Base-by-base conservation (phyloP, 2,329 filamentous ascomycete genomes). In the Pestalotiopsis sp. region DNA sequence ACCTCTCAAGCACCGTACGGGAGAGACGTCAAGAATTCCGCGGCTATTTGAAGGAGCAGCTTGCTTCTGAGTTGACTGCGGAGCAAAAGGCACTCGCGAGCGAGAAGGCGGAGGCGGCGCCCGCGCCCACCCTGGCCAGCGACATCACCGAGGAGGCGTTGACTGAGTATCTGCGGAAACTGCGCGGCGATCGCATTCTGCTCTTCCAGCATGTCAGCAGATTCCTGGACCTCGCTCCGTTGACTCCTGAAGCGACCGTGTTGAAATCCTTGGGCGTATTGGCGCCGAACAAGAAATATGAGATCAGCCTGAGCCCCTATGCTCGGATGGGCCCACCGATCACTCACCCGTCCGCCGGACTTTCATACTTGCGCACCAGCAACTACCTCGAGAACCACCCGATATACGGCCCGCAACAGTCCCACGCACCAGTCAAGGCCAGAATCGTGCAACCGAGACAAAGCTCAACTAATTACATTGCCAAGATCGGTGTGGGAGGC, bases 171-270 rank as follows among this genome's bases (percentile, higher is more conserved):
- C 76, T 90, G 69, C 85, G 85, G 69, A 77, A 78, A 58, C 78
- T 91, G 66, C 88, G 89, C 41, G 74, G 82, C 68, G 84, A 90
- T 68, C 83, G 85, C 5, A 76, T 80, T 11, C 78, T 80, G 7
- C 80, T 91, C 3, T 90, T 85, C 76, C 81, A 81, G 6, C 78
- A 87, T 57, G 86, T 91, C 59, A 85, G 88, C 74, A 82, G 84
- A 68, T 91, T 91, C 77, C 81, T 92, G 65, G 90, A 91, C 73
- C 84, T 92, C 17, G 87, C 87, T 2, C 88, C 88, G 1, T 76
- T 90, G 39, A 62, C 66, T 7, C 31, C 52, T n/a, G 27, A 67
- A 61, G 12, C 64, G 76, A 75, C 14, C 73, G 77, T 27, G 72
- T 13, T 70, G 72, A 17, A 74, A 73, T n/a, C 72, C 71, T 69